Base-by-base conservation (phyloP, 495 filamentous ascomycete species). In the Acidiella bohemica region DNA sequence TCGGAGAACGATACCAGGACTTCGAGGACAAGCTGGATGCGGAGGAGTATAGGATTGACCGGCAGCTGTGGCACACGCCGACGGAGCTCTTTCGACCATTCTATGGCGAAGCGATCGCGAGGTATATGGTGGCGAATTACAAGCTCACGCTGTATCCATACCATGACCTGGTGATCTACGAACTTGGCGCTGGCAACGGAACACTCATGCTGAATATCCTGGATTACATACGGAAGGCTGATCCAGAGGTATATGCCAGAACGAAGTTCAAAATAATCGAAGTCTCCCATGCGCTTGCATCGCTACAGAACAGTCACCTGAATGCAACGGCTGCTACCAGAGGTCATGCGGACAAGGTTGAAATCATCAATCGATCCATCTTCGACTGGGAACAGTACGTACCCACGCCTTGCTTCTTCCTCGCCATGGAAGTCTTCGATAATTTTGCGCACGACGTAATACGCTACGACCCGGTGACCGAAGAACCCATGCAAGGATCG, bases 141-240 rank as follows among this genome's bases (percentile, higher is more conserved):
- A 83, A 88, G 58, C 72, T 94, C 53, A 82, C 81, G 19, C 73
- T 84, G 17, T 95, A 87, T 60, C 92, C 90, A 5, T 93, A 94
- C 67, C 78, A 92, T 60, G 90, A 99, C 64, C 73, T 99, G 34
- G 84, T 92, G 45, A 93, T 99, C 53, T 99, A 95, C 70, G 90
- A 99, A 59, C 86, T 99, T 75, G 90, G 90, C 16, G 90, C 90
- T 33, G 90, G 90, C 41, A 90, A 95, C 53, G 90, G 90, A 30
- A 99, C 92, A 3, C 71, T 99, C 53, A 99, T 99, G 90, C 68
- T 85, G 49, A 96, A 99, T 59, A 86, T 96, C 42, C 70, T 99
- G 36, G 87, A 99, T 66, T 90, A 88, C 63, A 92, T 99, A 58
- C 84, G 87, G 44, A 78, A 82, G 51, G 71, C 75, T 20, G 81